Evolutionary conservation across 805 yeast species (phyloP).

Genomic region (Candida parachauliodes): DNA sequence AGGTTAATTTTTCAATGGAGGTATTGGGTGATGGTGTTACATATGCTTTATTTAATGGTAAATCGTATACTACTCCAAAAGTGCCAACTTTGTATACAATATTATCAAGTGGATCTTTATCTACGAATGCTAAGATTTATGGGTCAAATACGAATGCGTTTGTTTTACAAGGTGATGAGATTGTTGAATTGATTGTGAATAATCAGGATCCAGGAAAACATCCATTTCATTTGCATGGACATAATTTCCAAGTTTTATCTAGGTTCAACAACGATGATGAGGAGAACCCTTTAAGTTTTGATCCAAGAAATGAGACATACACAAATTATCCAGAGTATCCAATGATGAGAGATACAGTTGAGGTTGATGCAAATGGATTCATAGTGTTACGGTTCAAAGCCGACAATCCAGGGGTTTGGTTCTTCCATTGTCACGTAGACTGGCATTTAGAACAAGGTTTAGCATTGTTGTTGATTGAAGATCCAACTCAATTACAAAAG

Average conservation of each 20-base stretch:
- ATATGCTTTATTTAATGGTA: constrained; percentile 94
- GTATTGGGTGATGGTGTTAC: constrained; percentile 83
- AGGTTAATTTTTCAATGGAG: constrained; percentile 78
- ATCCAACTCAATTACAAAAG: constrained; percentile 64
- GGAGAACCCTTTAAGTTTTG: constrained; percentile 49
- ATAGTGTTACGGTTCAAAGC: constrained; percentile 85
- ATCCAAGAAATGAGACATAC: constrained; percentile 23
- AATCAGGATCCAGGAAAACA: constrained; percentile 89
- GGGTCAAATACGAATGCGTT: constrained; percentile 79
- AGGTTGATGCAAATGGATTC: constrained; percentile 79
- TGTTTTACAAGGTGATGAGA: constrained; percentile 62
- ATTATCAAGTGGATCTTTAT: constrained; percentile 62
- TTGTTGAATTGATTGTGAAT: constrained; percentile 79
- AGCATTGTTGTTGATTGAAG: constrained; percentile 77
- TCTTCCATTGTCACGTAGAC: constrained; percentile 98
- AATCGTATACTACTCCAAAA: constrained; percentile 73
- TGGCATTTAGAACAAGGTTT: constrained; percentile 98
- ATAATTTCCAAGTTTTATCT: constrained; percentile 75
- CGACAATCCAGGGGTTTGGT: constrained; percentile 97
- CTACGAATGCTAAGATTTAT: constrained; percentile 52
- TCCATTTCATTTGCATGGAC: constrained; percentile 98
- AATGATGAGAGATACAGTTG: constrained; percentile 77
- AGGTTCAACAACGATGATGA: constrained; percentile 63
- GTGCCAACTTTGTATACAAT: constrained; percentile 84
- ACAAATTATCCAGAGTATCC: constrained; percentile 65